Evolutionary conservation across 1,284 basidiomycete genomes (phyloP).

Genomic region (Microbotryum lychnidis-dioicae): DNA sequence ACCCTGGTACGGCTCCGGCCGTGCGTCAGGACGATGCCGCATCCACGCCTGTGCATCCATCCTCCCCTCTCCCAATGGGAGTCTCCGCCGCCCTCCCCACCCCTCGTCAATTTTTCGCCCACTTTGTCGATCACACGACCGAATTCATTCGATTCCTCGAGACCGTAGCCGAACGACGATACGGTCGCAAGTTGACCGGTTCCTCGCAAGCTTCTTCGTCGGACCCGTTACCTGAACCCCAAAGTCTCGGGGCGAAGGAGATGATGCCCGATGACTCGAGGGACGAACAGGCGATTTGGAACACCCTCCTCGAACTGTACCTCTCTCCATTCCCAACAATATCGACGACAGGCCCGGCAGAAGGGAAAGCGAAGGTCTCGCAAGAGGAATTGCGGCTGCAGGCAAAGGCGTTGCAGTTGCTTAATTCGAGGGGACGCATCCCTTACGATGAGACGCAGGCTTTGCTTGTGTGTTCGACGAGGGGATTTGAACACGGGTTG

Average conservation of each 20-base stretch:
- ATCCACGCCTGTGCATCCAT: not conserved
- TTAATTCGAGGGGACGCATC: slow-evolving; percentile 48
- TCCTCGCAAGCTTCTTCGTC: slow-evolving; percentile 10
- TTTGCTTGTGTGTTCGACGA: slow-evolving; percentile 80
- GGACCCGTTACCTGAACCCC: slow-evolving; percentile 10
- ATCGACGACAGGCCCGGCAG: slow-evolving; percentile 33
- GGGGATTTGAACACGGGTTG: slow-evolving; percentile 70
- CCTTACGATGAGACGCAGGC: slow-evolving; percentile 88
- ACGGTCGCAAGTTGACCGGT: slow-evolving; percentile 60
- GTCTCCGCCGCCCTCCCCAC: slow-evolving; percentile 55
- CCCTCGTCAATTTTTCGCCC: slow-evolving; percentile 80
- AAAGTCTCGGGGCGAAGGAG: slow-evolving; percentile 20
- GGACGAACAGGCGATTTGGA: slow-evolving; percentile 88
- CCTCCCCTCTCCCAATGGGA: slow-evolving; percentile 34
- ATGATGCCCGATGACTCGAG: slow-evolving; percentile 52
- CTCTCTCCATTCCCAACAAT: slow-evolving; percentile 47
- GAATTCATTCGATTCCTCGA: slow-evolving; percentile 85
- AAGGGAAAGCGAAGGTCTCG: slow-evolving; percentile 18
- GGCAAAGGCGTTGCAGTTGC: slow-evolving; percentile 59
- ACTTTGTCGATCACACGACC: slow-evolving; percentile 81
- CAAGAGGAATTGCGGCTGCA: slow-evolving; percentile 32
- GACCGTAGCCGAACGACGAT: slow-evolving; percentile 68
- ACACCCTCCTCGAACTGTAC: slow-evolving; percentile 90
- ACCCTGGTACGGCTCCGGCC: no score
- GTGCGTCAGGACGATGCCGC: not conserved